Conservation (phyloP, 768 basidiomycete species). For the Amanita thiersii region DNA sequence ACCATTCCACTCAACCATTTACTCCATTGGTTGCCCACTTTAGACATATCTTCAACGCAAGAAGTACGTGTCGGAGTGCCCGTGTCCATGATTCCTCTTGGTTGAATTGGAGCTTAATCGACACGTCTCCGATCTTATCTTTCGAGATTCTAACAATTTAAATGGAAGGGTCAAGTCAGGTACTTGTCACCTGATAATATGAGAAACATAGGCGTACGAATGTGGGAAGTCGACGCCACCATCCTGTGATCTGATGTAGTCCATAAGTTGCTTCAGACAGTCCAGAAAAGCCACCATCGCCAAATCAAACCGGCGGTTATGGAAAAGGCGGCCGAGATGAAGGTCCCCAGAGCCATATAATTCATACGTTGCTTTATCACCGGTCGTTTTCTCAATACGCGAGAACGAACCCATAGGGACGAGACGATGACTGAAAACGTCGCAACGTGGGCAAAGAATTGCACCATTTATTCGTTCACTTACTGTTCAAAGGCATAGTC, state of each 20-base stretch:
- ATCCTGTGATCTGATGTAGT: conserved; percentile 73
- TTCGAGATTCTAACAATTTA: conserved; percentile 84
- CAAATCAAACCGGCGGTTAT: conserved; percentile 92
- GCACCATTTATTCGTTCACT: conserved; percentile 14
- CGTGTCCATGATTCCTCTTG: conserved; percentile 96
- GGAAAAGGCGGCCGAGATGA: conserved; percentile 79
- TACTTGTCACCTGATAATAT: conserved; percentile 2
- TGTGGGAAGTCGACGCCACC: conserved; percentile 72
- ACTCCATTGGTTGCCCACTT: conserved; percentile 80
- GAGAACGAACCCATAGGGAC: conserved; percentile 95
- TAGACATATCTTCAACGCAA: conserved; percentile 81
- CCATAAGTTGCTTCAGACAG: conserved; percentile 87
- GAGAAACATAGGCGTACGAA: conserved; percentile 49
- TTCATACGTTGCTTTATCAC: conserved; percentile 83
- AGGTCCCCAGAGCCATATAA: conserved; percentile 93
- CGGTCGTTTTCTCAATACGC: conserved; percentile 74
- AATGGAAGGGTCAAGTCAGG: conserved; percentile 23
- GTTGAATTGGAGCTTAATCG: conserved; percentile 89
- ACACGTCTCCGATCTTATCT: conserved; percentile 94
- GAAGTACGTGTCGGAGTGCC: conserved; percentile 82
- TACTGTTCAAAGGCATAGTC: conserved; percentile 85
- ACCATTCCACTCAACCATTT: conserved; percentile 36
- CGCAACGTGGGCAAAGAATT: background rate
- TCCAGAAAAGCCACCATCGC: conserved; percentile 97
- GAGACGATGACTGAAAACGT: conserved; percentile 65